Evolutionary conservation across 768 basidiomycete species (phyloP).

Genomic region (Ephemerocybe angulata): DNA sequence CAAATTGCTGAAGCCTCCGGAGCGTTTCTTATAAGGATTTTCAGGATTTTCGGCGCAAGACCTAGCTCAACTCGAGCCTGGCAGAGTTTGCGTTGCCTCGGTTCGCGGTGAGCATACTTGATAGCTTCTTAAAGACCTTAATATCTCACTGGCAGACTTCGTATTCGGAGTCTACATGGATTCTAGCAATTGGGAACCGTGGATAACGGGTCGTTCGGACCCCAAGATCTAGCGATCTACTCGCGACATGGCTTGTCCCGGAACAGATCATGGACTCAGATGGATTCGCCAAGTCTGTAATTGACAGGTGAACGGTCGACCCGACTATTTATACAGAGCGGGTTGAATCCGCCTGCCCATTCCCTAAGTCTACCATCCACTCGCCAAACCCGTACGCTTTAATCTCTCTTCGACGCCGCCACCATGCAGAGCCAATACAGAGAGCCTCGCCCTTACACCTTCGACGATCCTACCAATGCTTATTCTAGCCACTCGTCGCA

Average conservation of each 20-base stretch:
- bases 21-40: constrained; percentile 22
- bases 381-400: constrained; percentile 22
- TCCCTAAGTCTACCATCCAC: constrained; percentile 19
- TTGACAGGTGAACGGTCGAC: constrained; percentile 1
- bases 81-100: constrained; percentile 24
- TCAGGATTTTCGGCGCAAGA: constrained; percentile 35
- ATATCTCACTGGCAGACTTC: constrained; percentile 11
- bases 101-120: constrained; percentile 29
- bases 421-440: constrained; percentile 36
- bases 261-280: not conserved
- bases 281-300: not conserved
- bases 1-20: constrained; percentile 13
- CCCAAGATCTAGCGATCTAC: constrained; percentile 23
- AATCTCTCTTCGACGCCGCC: constrained; percentile 16
- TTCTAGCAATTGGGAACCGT: constrained; percentile 39
- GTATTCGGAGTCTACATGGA: constrained; percentile 22
- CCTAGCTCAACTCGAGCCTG: constrained; percentile 30
- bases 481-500: constrained; percentile 28
- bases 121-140: constrained; percentile 25
- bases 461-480: constrained; percentile 33
- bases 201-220: constrained; percentile 40
- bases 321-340: constrained; percentile 29
- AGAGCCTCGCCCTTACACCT: constrained; percentile 39
- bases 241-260: not conserved
- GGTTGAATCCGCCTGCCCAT: constrained; percentile 34